phyloP scores from a whole-genome alignment of 2,329 filamentous ascomycete species.

The Exophiala dermatitidis region DNA sequence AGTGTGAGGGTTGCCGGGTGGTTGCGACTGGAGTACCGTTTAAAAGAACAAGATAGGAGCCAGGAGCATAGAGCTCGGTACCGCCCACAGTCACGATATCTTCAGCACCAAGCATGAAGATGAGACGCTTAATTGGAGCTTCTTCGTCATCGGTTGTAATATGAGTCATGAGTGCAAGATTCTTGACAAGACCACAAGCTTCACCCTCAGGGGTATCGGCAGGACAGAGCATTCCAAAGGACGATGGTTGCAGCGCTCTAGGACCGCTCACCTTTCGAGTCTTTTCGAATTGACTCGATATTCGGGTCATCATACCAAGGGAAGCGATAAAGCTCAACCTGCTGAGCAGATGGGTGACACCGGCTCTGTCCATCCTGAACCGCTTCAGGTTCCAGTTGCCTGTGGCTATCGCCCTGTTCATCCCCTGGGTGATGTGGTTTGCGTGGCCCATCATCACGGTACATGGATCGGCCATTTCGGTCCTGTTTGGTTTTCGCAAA shows the following conservation, averaged over 20 bases:
- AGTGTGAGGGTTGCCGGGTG: slow-evolving; percentile 77
- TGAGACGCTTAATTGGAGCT: slow-evolving; percentile 75
- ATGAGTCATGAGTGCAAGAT: slow-evolving; percentile 96
- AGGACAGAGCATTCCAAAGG: slow-evolving; percentile 96
- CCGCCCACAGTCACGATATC: slow-evolving; percentile 74
- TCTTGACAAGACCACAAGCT: slow-evolving; percentile 95
- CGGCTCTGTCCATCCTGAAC: slow-evolving; percentile 97
- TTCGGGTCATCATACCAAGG: slow-evolving; percentile 98
- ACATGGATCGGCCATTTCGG: slow-evolving; percentile 78
- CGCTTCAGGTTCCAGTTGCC: slow-evolving; percentile 97
- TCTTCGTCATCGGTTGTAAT: slow-evolving; percentile 97
- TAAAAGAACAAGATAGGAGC: slow-evolving; percentile 83
- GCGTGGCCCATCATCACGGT: slow-evolving; percentile 77
- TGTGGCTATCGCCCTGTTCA: slow-evolving; percentile 93
- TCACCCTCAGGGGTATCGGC: slow-evolving; percentile 98
- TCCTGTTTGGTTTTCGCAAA: slow-evolving; percentile 84
- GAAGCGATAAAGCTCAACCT: slow-evolving; percentile 93
- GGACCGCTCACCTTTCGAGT: slow-evolving; percentile 94
- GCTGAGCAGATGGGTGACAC: slow-evolving; percentile 92
- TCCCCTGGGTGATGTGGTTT: slow-evolving; percentile 79
- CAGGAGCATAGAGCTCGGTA: slow-evolving; percentile 75
- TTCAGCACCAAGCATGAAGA: slow-evolving; percentile 79
- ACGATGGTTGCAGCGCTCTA: slow-evolving; percentile 89
- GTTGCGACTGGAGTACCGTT: slow-evolving; percentile 91
- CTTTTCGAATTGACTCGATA: slow-evolving; percentile 98